Evolutionary conservation across 371 early-diverging fungal species (phyloP), one percentile per base, ranked within the genome.

Genomic region (Mucor piriformis): DNA sequence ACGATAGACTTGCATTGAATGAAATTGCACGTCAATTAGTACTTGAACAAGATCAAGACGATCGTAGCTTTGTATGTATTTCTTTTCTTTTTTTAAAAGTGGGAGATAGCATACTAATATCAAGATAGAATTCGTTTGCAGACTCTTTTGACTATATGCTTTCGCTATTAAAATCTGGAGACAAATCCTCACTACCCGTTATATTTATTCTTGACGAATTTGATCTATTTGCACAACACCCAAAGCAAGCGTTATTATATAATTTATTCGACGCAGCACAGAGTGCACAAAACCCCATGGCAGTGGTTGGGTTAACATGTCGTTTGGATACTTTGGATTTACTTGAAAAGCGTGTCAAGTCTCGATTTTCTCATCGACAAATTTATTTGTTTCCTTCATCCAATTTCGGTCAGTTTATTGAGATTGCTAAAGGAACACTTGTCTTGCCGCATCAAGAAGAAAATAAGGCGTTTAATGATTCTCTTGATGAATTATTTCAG

Each of bases 311-410:
- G 0, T 35, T 95, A 5, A 92, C 95, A 0, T 83, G 88, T 50
- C 84, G 94, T 2, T 66, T 95, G 68, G 92, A 97, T 68, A 86
- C 89, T 5, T 67, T 95, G 15, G 89, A 91, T 40, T 64, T 92
- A 33, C 59, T 97, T 20, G 97, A 97, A 70, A 97, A 97, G 64
- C 88, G 97, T 8, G 96, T 97, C 54, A 94, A 94, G 58, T 95
- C 95, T 16, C 82, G 97, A 29, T 97, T 95, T 72, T 95, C 95
- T 8, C 95, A 95, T 68, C 81, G 95, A 15, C 87, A 88, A 38
- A 86, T 95, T 18, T 83, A 86, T 53, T 77, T 90, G 3, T 87
- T 83, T 54, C 83, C 88, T 1, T 74, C 86, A 0, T 50, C 74
- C n/a, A 72, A 62, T 4, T 75, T 86, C 58, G 81, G 82, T 12